Percentiles rank a stretch among this genome's conserved stretches.
Evolutionary conservation across 31 red algal genomes (phyloP).

Genomic region (Endocladia muricata): DNA sequence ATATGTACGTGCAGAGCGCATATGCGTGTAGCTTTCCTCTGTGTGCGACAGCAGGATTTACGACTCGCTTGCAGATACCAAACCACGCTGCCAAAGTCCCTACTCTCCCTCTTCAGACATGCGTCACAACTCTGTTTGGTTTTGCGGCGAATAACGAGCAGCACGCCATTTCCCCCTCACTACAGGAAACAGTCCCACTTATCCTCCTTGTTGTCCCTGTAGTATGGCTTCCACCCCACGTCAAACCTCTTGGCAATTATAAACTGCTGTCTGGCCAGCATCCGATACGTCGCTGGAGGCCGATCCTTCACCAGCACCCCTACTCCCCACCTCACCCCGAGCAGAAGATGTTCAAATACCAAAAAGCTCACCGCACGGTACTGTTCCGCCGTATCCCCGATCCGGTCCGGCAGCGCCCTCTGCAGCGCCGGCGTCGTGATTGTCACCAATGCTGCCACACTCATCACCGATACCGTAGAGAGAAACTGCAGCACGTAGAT

Average conservation of each 20-base stretch:
- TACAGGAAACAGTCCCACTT: not conserved
- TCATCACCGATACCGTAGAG: conserved; percentile 33
- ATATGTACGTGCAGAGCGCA: too few species aligned
- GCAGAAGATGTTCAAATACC: conserved; percentile 50
- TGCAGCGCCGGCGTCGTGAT: conserved; percentile 46
- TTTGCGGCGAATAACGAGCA: too few species aligned
- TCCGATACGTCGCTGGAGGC: conserved; percentile 38
- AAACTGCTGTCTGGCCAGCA: conserved; percentile 51
- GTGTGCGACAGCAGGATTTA: too few species aligned
- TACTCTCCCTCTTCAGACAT: too few species aligned
- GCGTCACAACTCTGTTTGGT: not conserved
- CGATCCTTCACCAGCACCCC: conserved; percentile 30
- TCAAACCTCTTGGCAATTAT: conserved; percentile 45
- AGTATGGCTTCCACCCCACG: conserved; percentile 54
- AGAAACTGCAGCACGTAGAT: conserved; percentile 34
- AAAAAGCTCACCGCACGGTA: conserved; percentile 41
- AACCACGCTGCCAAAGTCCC: too few species aligned
- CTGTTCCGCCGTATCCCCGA: conserved; percentile 16
- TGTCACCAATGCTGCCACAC: conserved; percentile 37
- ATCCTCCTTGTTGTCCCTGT: conserved; percentile 18
- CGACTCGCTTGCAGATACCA: too few species aligned
- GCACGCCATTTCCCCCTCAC: too few species aligned
- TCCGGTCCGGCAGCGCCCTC: conserved; percentile 14
- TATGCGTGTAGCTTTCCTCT: too few species aligned
- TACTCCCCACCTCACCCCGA: conserved; percentile 38